Conservation (phyloP, 768 basidiomycete species). For the Auriscalpium vulgare region DNA sequence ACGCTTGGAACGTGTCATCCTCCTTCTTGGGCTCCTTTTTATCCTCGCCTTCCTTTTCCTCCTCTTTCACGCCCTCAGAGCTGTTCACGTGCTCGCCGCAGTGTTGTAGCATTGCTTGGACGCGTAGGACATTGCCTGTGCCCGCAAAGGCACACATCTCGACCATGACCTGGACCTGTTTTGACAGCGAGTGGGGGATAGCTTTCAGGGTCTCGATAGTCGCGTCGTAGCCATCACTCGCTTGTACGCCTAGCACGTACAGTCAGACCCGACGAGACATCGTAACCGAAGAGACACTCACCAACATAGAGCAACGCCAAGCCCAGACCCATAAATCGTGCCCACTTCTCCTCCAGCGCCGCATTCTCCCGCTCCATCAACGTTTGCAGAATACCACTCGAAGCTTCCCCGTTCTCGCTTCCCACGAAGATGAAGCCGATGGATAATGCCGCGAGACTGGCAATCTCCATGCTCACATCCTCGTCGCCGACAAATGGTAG, state of each 20-base stretch:
- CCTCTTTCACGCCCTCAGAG: conserved; percentile 25
- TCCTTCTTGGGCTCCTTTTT: conserved; percentile 38
- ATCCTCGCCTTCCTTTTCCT: conserved; percentile 54
- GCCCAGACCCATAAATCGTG: conserved; percentile 82
- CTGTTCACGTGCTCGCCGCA: conserved; percentile 85
- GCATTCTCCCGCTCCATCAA: conserved; percentile 78
- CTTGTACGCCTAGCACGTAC: conserved; percentile 65
- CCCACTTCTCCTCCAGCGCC: conserved; percentile 88
- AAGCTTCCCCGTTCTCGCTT: conserved; percentile 89
- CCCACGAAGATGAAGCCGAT: conserved; percentile 95
- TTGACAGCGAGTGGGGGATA: conserved; percentile 87
- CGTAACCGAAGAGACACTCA: conserved; percentile 24
- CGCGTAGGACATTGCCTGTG: conserved; percentile 88
- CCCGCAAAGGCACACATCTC: conserved; percentile 94
- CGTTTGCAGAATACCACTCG: conserved; percentile 81
- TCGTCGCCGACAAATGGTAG: conserved; percentile 81
- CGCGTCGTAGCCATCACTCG: conserved; percentile 69
- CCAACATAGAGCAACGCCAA: conserved; percentile 88
- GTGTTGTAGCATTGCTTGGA: conserved; percentile 87
- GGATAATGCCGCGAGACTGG: conserved; percentile 76
- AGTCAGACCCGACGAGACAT: not conserved
- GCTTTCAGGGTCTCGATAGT: conserved; percentile 90
- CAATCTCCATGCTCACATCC: conserved; percentile 78
- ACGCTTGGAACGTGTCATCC: conserved; percentile 82
- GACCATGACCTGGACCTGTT: conserved; percentile 85